Evolutionary conservation across 2,329 filamentous ascomycete genomes (phyloP).

Genomic region (Botryosphaeria dothidea): DNA sequence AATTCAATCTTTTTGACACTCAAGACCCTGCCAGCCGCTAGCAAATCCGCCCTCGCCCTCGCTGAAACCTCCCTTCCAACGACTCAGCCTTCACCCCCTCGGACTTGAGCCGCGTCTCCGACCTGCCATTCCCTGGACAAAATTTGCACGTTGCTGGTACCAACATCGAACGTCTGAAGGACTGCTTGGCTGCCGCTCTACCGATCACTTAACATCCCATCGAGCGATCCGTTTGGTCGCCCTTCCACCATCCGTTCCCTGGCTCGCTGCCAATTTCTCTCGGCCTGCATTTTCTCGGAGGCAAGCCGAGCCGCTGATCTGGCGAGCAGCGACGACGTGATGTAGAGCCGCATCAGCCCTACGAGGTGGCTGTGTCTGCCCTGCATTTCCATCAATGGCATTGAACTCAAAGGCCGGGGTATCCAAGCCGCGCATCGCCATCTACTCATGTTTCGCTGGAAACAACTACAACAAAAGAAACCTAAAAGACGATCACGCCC

Average conservation of each 20-base stretch:
- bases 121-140: neutral
- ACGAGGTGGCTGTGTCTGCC: neutral
- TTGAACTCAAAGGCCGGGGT: neutral
- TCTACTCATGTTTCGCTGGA: neutral
- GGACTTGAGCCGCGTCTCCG: neutral
- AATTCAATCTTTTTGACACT: neutral
- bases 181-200: neutral
- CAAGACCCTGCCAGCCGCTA: neutral
- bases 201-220: neutral
- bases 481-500: neutral
- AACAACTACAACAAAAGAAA: too few species aligned
- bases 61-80: neutral
- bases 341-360: constrained; percentile 4
- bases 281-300: neutral
- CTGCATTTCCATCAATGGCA: neutral
- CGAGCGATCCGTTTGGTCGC: neutral
- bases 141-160: neutral
- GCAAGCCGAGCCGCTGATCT: neutral
- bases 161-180: neutral
- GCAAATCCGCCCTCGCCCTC: neutral
- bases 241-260: neutral
- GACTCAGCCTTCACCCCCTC: neutral
- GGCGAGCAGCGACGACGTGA: neutral
- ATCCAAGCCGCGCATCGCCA: neutral
- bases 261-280: neutral